Conservation (phyloP, 1,284 basidiomycete species). For the Somion occarium region DNA sequence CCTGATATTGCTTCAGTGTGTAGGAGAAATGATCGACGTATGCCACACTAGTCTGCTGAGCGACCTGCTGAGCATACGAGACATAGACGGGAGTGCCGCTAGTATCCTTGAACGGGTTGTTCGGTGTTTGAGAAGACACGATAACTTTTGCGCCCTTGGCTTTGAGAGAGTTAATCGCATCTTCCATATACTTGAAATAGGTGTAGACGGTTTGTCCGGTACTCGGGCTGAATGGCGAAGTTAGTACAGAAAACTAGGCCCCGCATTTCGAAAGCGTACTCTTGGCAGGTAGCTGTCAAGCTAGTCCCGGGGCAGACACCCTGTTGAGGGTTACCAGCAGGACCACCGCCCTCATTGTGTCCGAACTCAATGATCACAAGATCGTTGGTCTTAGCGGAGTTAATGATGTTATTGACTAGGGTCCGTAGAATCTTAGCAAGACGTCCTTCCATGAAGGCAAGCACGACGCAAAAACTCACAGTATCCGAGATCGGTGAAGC, state of each 20-base stretch:
- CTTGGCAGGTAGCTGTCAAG: background rate
- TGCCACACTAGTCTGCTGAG: background rate
- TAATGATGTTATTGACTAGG: constrained; percentile 1
- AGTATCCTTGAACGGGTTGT: constrained; percentile 3
- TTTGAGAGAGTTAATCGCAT: constrained; percentile 1
- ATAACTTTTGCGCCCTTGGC: background rate
- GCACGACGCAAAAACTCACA: background rate
- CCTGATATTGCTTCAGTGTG: background rate
- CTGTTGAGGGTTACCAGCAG: constrained; percentile 1
- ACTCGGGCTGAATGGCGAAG: background rate
- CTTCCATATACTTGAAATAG: constrained; percentile 4
- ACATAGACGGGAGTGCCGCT: background rate
- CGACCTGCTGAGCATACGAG: constrained; percentile 1
- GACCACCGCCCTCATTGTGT: background rate
- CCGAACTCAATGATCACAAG: constrained; percentile 1
- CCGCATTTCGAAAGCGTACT: too few relatives aligned
- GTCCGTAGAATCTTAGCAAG: background rate
- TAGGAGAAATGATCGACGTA: background rate
- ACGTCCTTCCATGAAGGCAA: background rate
- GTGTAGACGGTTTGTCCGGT: background rate
- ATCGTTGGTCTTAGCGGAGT: background rate
- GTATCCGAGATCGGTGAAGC: constrained; percentile 2
- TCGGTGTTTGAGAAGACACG: constrained; percentile 1
- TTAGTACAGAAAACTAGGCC: background rate
- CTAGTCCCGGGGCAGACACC: constrained; percentile 1